A percentile compares a stretch with the other conserved stretches of the same genome.
phyloP scores from a whole-genome alignment of 495 filamentous ascomycete genomes.

The Penicillium egyptiacum region DNA sequence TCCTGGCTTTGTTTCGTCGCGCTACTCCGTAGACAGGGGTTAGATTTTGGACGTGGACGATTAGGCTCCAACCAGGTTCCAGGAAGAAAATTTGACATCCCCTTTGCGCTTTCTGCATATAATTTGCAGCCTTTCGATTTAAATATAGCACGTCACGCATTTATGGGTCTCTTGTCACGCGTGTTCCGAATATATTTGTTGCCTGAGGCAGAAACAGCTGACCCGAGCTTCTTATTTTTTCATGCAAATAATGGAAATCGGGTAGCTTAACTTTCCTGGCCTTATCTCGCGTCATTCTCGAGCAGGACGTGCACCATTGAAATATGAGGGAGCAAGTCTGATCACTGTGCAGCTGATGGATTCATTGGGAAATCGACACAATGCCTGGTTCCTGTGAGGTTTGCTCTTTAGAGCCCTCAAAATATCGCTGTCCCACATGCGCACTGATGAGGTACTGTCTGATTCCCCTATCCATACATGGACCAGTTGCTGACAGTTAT shows the following conservation, averaged over 20 bases:
- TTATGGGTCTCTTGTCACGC: background rate
- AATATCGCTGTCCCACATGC: constrained; percentile 68
- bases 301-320: constrained; percentile 1
- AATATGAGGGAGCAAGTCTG: constrained; percentile 15
- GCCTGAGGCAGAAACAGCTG: constrained; percentile 3
- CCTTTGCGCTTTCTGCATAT: constrained; percentile 26
- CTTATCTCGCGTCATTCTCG: constrained; percentile 1
- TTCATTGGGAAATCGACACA: constrained; percentile 14
- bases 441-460: constrained; percentile 61
- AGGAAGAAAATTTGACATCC: constrained; percentile 12
- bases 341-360: constrained; percentile 8
- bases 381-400: constrained; percentile 54
- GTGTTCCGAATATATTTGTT: background rate
- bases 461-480: background rate
- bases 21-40: constrained; percentile 23
- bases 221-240: constrained; percentile 9
- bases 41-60: constrained; percentile 13
- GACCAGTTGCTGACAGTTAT: constrained; percentile 12
- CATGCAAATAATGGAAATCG: constrained; percentile 5
- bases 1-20: constrained; percentile 28
- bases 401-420: constrained; percentile 55
- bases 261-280: background rate
- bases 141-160: constrained; percentile 14
- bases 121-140: constrained; percentile 24
- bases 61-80: background rate